Conservation (phyloP, 2,329 filamentous ascomycete genomes). For the Ophiosphaerella narmari region DNA sequence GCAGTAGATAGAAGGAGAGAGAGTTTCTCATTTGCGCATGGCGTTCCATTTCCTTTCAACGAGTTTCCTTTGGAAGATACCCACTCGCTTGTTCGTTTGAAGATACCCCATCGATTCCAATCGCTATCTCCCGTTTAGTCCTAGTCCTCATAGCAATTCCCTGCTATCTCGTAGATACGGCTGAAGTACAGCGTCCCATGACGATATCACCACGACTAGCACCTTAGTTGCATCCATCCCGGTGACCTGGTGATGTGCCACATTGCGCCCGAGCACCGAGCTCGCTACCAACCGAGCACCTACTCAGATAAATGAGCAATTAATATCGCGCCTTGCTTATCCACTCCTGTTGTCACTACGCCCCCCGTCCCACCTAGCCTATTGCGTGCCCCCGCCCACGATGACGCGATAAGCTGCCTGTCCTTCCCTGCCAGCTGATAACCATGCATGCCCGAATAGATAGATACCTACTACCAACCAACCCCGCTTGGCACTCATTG, state of each 20-base stretch:
- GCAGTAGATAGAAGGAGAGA: slow-evolving; percentile 34
- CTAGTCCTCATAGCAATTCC: slow-evolving; percentile 1
- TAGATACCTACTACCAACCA: too few species aligned
- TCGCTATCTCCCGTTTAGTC: slow-evolving; percentile 18
- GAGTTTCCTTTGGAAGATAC: slow-evolving; percentile 31
- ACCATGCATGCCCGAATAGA: slow-evolving; percentile 14
- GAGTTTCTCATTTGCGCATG: slow-evolving; percentile 1
- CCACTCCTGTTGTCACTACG: slow-evolving; percentile 7
- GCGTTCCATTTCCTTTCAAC: slow-evolving; percentile 16
- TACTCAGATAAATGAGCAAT: slow-evolving; percentile 10
- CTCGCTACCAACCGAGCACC: not conserved
- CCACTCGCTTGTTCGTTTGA: slow-evolving; percentile 28
- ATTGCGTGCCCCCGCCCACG: not conserved
- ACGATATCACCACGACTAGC: slow-evolving; percentile 12
- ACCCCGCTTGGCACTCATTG: slow-evolving; percentile 9
- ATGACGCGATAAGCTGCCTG: slow-evolving; percentile 5
- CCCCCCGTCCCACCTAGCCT: not conserved
- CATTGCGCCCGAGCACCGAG: not conserved
- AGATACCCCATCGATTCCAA: slow-evolving; percentile 30
- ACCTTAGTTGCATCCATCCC: slow-evolving; percentile 9
- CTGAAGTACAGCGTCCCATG: slow-evolving; percentile 6
- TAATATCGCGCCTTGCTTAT: slow-evolving; percentile 7
- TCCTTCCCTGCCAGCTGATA: slow-evolving; percentile 18
- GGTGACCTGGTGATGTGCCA: slow-evolving; percentile 13
- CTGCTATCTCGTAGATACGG: slow-evolving; percentile 1